phyloP scores from a whole-genome alignment of 2,329 filamentous ascomycete species.

The Penicillium freii region DNA sequence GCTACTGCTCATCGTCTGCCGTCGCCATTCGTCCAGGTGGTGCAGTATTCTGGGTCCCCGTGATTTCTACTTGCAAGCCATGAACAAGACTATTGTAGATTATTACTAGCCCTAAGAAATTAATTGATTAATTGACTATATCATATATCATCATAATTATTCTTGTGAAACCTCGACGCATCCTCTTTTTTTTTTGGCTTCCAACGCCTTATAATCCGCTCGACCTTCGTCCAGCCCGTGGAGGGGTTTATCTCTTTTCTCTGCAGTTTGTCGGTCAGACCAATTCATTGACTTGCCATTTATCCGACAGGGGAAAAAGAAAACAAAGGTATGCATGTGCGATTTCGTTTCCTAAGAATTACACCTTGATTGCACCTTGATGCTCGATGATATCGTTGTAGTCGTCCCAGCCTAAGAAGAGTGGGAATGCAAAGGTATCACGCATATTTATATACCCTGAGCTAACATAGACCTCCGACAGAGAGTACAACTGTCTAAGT shows the following conservation, averaged over 20 bases:
- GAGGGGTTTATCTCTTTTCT: constrained; percentile 8
- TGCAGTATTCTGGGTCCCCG: constrained; percentile 24
- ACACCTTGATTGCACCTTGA: neutral
- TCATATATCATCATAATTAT: neutral
- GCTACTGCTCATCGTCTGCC: constrained; percentile 7
- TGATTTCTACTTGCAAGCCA: constrained; percentile 10
- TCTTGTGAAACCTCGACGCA: constrained; percentile 17
- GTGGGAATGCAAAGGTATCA: neutral
- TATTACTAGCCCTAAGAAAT: constrained; percentile 13
- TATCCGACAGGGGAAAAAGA: neutral
- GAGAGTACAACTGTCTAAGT: constrained; percentile 3
- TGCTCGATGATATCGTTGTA: neutral
- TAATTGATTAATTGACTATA: constrained; percentile 4
- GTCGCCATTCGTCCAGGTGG: constrained; percentile 14
- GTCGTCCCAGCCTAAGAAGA: neutral
- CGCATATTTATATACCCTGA: constrained; percentile 1
- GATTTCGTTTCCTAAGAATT: neutral
- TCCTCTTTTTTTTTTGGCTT: neutral
- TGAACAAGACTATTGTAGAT: constrained; percentile 7
- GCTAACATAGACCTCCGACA: neutral
- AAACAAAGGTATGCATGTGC: neutral
- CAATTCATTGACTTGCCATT: constrained; percentile 16
- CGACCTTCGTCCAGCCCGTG: constrained; percentile 7
- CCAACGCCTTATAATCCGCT: constrained; percentile 15
- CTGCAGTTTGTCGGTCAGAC: constrained; percentile 17